Evolutionary conservation across 2,329 filamentous ascomycete species (phyloP).

Genomic region (Epichloe bromicola): DNA sequence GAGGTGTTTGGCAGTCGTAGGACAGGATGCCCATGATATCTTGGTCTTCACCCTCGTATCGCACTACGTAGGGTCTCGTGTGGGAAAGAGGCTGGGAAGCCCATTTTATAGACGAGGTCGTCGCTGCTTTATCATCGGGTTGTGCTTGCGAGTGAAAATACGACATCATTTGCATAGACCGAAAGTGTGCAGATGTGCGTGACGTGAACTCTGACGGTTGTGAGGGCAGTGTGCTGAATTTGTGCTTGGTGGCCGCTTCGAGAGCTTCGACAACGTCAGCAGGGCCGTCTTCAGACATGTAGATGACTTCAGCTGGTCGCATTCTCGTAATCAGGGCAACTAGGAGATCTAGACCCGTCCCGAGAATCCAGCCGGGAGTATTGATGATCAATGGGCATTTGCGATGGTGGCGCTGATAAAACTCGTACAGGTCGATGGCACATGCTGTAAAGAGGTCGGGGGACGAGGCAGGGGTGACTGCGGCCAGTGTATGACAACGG

Average conservation of each 20-base stretch:
- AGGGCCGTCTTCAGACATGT: constrained; percentile 54
- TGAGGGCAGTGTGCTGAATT: constrained; percentile 43
- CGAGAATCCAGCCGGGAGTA: constrained; percentile 61
- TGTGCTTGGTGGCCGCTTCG: constrained; percentile 27
- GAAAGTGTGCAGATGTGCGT: constrained; percentile 50
- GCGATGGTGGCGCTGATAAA: constrained; percentile 36
- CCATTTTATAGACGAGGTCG: constrained; percentile 27
- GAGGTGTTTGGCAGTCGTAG: constrained; percentile 50
- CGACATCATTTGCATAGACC: constrained; percentile 66
- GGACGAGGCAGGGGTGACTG: constrained; percentile 51
- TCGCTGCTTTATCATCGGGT: not conserved
- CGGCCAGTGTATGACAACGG: constrained; percentile 53
- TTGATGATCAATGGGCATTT: constrained; percentile 54
- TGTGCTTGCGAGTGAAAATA: constrained; percentile 51
- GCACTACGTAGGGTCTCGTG: constrained; percentile 47
- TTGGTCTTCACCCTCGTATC: constrained; percentile 35
- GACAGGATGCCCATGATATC: constrained; percentile 54
- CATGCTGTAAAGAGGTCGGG: constrained; percentile 53
- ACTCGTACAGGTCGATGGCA: constrained; percentile 46
- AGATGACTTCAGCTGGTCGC: constrained; percentile 48
- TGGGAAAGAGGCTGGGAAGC: constrained; percentile 40
- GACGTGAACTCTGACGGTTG: constrained; percentile 41
- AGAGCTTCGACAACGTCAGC: constrained; percentile 42
- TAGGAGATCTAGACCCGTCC: constrained; percentile 54
- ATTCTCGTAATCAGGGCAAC: constrained; percentile 40